Base-by-base conservation (phyloP, 2,329 filamentous ascomycete species). In the Cercospora beticola region DNA sequence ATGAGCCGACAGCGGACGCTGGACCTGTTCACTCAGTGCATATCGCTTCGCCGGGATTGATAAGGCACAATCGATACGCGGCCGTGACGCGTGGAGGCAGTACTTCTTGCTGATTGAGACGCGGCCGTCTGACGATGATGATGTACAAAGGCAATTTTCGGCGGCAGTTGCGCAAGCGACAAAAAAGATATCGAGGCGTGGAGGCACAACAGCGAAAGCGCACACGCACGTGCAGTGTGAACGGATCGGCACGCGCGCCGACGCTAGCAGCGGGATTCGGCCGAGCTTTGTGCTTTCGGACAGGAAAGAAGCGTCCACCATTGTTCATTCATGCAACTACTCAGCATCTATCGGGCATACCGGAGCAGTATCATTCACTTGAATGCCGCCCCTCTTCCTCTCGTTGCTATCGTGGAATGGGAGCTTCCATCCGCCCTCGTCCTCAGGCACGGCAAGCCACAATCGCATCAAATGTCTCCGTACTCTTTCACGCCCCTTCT, bases 361-460 rank as follows among this genome's bases (percentile, higher is more conserved):
- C 1, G 93, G 92, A 9, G 90, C 83, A 26, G 86, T 91, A 77
- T 96, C 87, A 79, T 97, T 88, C 3, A 97, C 92, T 82, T 96
- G 93, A 71, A 97, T 92, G 0, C 93, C 93, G 3, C 92, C 92
- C 18, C 93, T 85, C 86, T 96, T 97, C 86, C 92, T 92, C 85
- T 95, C 90, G 62, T 87, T 83, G 67, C 87, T 90, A 79, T 97
- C 93, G 74, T 88, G 89, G 81, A 93, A 94, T 0, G 93, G 92
- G 79, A 97, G 80, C 63, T 87, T 88, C 93, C 93, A 97, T 0
- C 93, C 93, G 1, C 92, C 93, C 79, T 97, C 93, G 18, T 81
- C 84, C 81, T 94, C 90, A 0, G 92, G 92, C 1, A 91, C 92
- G 9, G 91, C 89, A 65, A 97, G 82, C 93, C 93, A 97, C 72